Conservation (phyloP, 2,329 filamentous ascomycete species). For the Dothiorella sarmentorum region DNA sequence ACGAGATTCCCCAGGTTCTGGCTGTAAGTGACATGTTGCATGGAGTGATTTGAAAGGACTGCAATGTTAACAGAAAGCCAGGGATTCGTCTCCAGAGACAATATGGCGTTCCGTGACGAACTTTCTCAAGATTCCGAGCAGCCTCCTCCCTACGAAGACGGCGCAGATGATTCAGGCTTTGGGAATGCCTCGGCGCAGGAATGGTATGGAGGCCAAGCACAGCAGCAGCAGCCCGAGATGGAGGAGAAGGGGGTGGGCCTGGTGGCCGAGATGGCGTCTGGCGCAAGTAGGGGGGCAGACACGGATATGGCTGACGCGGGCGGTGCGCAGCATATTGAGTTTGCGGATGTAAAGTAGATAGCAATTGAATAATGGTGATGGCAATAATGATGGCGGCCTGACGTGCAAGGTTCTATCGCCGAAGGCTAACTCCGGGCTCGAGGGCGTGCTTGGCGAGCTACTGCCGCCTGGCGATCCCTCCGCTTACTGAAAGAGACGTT, state of each 20-base stretch:
- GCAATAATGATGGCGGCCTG: background rate
- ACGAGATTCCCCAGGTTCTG: constrained; percentile 19
- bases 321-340: constrained; percentile 16
- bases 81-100: constrained; percentile 51
- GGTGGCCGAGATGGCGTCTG: constrained; percentile 9
- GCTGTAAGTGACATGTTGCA: constrained; percentile 17
- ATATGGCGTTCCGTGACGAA: constrained; percentile 35
- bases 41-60: background rate
- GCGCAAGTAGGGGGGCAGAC: background rate
- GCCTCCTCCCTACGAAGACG: constrained; percentile 11
- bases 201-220: background rate
- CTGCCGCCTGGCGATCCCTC: constrained; percentile 7
- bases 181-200: background rate
- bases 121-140: constrained; percentile 20
- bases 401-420: background rate
- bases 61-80: background rate
- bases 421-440: background rate
- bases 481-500: constrained; percentile 12
- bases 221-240: constrained; percentile 7
- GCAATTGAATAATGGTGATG: background rate
- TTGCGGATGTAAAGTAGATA: constrained; percentile 1
- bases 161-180: background rate
- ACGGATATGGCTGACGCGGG: constrained; percentile 1
- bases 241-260: constrained; percentile 8
- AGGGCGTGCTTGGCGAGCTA: constrained; percentile 4